These are phyloP conservation scores for Podospora conica DNA, from an alignment of 495 filamentous ascomycete species.

Conservation along the genomic window DNA sequence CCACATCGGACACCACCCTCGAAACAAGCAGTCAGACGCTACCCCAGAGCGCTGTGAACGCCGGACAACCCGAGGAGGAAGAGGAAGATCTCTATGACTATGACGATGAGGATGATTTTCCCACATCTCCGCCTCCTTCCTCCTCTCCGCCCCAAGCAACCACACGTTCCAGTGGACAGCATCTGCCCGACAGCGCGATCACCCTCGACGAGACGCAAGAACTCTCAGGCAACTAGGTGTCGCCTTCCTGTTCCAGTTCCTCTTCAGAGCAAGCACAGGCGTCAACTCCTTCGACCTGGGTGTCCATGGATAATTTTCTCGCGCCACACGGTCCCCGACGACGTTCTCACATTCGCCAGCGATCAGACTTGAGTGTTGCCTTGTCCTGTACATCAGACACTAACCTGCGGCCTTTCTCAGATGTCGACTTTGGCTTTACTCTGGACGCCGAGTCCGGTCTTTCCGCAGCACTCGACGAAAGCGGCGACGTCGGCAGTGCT, in stretches of 20 bases:
- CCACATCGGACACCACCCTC: neutral
- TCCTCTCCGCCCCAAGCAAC: neutral
- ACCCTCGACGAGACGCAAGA: neutral
- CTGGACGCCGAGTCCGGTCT: constrained; percentile 9
- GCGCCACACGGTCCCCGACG: neutral
- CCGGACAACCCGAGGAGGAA: neutral
- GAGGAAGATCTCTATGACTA: neutral
- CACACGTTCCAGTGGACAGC: neutral
- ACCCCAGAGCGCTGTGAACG: neutral
- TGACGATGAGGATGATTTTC: neutral
- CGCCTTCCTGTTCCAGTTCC: neutral
- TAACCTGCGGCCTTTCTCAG: constrained; percentile 18
- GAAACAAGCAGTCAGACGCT: neutral
- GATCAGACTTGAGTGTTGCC: constrained; percentile 12
- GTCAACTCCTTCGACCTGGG: neutral
- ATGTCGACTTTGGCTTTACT: constrained; percentile 15
- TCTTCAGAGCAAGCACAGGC: neutral
- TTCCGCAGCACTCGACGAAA: constrained; percentile 9
- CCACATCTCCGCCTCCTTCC: neutral
- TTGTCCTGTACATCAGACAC: constrained; percentile 13
- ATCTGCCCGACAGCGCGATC: neutral
- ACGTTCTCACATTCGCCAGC: constrained; percentile 6
- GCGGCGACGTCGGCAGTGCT: neutral
- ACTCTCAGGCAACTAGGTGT: neutral
- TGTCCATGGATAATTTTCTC: constrained; percentile 6